Evolutionary conservation across 116 monocot species (phyloP).

Genomic region (Cymodocea nodosa): DNA sequence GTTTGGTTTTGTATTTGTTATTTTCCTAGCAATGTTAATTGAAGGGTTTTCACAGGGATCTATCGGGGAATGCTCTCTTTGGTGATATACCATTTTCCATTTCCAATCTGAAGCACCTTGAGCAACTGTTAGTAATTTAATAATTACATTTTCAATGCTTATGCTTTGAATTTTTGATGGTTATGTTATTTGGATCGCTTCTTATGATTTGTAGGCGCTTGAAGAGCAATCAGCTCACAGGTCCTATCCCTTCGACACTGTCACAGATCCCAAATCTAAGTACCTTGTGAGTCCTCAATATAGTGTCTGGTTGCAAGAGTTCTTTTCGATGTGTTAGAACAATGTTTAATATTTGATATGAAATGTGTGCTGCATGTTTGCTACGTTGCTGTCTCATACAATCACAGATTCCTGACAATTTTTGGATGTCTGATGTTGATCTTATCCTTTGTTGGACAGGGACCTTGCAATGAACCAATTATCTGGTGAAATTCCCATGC

Average conservation of each 20-base stretch:
- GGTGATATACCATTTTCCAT: constrained; percentile 94
- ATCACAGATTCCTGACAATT: no score
- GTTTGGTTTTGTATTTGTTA: background rate
- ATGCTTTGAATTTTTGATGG: no score
- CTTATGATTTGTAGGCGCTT: constrained; percentile 30
- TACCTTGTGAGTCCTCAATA: constrained; percentile 48
- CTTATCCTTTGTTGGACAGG: constrained; percentile 14
- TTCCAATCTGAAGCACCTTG: constrained; percentile 90
- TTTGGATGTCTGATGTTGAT: background rate
- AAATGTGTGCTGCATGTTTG: no score
- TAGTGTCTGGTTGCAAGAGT: background rate
- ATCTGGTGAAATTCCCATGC: constrained; percentile 72
- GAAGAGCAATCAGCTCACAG: constrained; percentile 83
- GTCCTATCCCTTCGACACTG: constrained; percentile 88
- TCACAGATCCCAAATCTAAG: constrained; percentile 93
- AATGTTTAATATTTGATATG: no score
- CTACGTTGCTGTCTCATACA: no score
- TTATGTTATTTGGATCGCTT: background rate
- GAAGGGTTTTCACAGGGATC: constrained; percentile 4
- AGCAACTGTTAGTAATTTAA: constrained; percentile 49
- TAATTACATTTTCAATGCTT: no score
- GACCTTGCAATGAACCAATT: constrained; percentile 88
- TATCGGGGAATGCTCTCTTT: constrained; percentile 21
- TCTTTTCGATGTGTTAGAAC: no score
- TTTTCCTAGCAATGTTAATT: background rate